Evolutionary conservation across 768 basidiomycete species (phyloP).

Genomic region (Solioccasus polychromus): DNA sequence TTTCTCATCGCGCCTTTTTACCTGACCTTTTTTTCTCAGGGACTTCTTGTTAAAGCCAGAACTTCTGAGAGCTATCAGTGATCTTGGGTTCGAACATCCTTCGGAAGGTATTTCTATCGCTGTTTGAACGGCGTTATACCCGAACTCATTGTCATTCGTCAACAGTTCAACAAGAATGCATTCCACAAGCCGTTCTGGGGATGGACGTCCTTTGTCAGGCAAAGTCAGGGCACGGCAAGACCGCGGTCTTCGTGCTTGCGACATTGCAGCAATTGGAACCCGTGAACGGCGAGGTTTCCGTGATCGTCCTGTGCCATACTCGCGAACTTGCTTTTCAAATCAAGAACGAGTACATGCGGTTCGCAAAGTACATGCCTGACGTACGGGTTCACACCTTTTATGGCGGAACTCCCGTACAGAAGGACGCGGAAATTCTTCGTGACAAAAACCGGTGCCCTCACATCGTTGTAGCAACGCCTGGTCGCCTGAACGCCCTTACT

Average conservation of each 20-base stretch:
- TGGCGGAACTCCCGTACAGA: slow-evolving; percentile 91
- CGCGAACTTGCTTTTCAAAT: slow-evolving; percentile 99
- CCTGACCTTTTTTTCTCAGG: slow-evolving; percentile 41
- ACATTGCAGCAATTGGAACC: slow-evolving; percentile 98
- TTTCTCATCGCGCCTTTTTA: not conserved
- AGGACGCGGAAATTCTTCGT: slow-evolving; percentile 90
- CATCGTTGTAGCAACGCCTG: slow-evolving; percentile 97
- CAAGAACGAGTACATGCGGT: slow-evolving; percentile 99
- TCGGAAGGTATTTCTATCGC: slow-evolving; percentile 74
- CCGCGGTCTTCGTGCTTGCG: slow-evolving; percentile 97
- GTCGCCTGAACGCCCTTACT: slow-evolving; percentile 91
- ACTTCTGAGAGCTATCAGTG: slow-evolving; percentile 93
- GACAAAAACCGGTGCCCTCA: slow-evolving; percentile 98
- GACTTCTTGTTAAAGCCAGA: slow-evolving; percentile 99
- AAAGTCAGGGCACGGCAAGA: slow-evolving; percentile 98
- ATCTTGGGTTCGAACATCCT: slow-evolving; percentile 99
- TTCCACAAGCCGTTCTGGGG: slow-evolving; percentile 97
- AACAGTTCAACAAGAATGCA: slow-evolving; percentile 98
- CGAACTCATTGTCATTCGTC: not conserved
- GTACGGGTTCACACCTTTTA: slow-evolving; percentile 98
- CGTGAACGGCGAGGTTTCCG: slow-evolving; percentile 96
- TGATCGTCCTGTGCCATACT: slow-evolving; percentile 97
- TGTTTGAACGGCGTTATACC: not conserved
- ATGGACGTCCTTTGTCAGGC: slow-evolving; percentile 99
- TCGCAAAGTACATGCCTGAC: slow-evolving; percentile 99